Base-by-base conservation (phyloP, 306 rosid species). In the Pueraria montana region DNA sequence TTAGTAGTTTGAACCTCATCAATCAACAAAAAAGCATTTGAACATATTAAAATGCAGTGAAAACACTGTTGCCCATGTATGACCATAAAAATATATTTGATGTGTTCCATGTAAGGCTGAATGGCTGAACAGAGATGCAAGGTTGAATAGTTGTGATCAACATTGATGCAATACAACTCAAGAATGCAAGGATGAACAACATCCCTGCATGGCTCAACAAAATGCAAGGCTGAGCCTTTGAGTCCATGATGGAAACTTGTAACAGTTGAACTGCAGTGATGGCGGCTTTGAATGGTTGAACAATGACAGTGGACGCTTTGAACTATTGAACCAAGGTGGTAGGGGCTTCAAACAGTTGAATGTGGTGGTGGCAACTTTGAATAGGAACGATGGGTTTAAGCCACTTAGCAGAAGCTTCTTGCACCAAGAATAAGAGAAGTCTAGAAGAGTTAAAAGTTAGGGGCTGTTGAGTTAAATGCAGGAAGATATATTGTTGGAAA, bases 321-420 rank as follows among this genome's bases (percentile, higher is more conserved):
- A 12, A 61, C 66, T 23, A 12, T 63, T 14, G 69, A 30, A 32
- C 38, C 18, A 62, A 30, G 43, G 43, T 5, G 4, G 43, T 16
- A 30, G 69, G 69, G 42, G 43, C 23, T 63, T 63, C 69, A 30
- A 63, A 30, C 69, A 13, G 43, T 63, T 30, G 38, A 30, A 62
- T 34, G 46, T 16, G 46, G 6, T 1, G 7, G 46, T 63, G 40
- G 70, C 21, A 63, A 20, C 42, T 32, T 34, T 63, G 23, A 30
- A 30, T 7, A 20, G 18, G 11, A 64, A 32, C 46, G 32, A 16
- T 64, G 46, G 5, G 24, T 64, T 64, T 17, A 64, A 32, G 23
- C 46, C 71, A 64, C 14, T 7, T 14, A 8, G 24, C 46, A 64
- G 71, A 64, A 64, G 46, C 24, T 32, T 34, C 5, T 63, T 9